phyloP scores from a whole-genome alignment of 2,329 filamentous ascomycete genomes.

The Monosporascus ibericus region DNA sequence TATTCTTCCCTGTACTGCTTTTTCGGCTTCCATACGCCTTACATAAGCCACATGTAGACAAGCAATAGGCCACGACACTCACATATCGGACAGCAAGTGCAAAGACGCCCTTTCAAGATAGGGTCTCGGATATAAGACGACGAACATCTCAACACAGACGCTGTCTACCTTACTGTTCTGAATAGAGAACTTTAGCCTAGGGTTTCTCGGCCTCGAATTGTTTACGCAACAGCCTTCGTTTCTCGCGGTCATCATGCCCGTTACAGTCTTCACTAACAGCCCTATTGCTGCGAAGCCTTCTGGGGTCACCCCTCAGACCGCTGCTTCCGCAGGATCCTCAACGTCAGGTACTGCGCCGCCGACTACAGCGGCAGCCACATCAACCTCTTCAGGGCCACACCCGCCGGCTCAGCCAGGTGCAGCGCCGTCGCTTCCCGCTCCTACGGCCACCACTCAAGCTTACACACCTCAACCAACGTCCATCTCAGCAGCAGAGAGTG shows the following conservation, averaged over 20 bases:
- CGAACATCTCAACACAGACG: no score
- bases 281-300: slow-evolving; percentile 53
- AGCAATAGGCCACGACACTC: not conserved
- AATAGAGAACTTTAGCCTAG: no score
- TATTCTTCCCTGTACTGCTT: not conserved
- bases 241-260: slow-evolving; percentile 47
- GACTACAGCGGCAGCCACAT: slow-evolving; percentile 8
- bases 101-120: not conserved
- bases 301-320: slow-evolving; percentile 25
- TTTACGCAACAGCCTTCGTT: not conserved
- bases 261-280: slow-evolving; percentile 53
- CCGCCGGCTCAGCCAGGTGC: slow-evolving; percentile 43
- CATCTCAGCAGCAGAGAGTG: slow-evolving; percentile 28
- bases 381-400: slow-evolving; percentile 20
- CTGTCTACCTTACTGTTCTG: no score
- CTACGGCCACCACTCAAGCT: slow-evolving; percentile 32
- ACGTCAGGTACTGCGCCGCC: slow-evolving; percentile 24
- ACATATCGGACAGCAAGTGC: not conserved
- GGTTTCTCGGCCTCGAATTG: slow-evolving; percentile 30
- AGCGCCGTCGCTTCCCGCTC: slow-evolving; percentile 35
- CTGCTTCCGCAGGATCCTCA: slow-evolving; percentile 19
- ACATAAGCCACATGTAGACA: not conserved
- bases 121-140: no score
- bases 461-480: slow-evolving; percentile 36
- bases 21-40: no score